Evolutionary conservation across 2,329 filamentous ascomycete species (phyloP).

Genomic region (Pseudogymnoascus sp.): DNA sequence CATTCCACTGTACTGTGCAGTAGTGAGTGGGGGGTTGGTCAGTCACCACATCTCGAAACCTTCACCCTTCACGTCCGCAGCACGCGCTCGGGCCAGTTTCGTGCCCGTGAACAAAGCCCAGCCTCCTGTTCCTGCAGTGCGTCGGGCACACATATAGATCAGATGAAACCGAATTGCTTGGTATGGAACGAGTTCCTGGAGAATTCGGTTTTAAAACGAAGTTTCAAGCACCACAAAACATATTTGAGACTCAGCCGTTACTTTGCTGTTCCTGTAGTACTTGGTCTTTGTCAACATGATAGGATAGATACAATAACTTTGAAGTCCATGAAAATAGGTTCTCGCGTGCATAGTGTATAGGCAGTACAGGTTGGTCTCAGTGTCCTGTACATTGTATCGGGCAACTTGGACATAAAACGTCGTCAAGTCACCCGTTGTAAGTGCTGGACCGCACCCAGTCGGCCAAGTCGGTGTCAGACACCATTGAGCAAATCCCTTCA

Average conservation of each 20-base stretch:
- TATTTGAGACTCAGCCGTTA: background rate
- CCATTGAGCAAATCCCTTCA: background rate
- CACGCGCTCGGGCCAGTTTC: background rate
- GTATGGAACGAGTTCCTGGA: background rate
- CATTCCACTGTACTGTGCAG: background rate
- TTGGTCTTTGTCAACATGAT: background rate
- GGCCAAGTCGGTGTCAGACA: background rate
- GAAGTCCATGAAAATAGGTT: background rate
- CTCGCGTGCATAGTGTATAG: background rate
- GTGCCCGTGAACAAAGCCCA: background rate
- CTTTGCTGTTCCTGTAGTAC: background rate
- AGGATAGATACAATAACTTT: background rate
- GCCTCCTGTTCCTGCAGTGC: background rate
- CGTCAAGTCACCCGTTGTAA: background rate
- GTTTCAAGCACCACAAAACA: constrained; percentile 1
- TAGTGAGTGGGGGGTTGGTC: background rate
- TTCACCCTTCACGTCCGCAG: background rate
- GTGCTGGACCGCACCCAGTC: background rate
- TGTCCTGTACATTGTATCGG: background rate
- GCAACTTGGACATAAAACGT: background rate
- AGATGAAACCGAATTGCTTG: constrained; percentile 2
- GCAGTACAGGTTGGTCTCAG: too few species aligned
- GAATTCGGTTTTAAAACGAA: background rate
- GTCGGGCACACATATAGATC: constrained; percentile 4
- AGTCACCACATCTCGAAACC: constrained; percentile 1